These are phyloP conservation scores for Cornus controversa DNA, from an alignment of 148 eudicot genomes.

Conservation along the genomic window DNA sequence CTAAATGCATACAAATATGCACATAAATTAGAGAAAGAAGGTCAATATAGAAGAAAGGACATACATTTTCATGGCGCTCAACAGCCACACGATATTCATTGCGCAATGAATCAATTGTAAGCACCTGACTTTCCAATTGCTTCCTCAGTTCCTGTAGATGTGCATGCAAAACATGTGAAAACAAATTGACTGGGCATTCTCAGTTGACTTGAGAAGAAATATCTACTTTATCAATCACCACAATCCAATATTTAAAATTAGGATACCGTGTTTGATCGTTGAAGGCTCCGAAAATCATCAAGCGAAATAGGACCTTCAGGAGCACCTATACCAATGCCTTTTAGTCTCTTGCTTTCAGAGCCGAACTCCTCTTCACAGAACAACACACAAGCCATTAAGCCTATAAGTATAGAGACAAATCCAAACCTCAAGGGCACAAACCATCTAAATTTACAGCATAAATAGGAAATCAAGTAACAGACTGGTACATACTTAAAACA, in stretches of 20 bases:
- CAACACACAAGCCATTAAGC: background rate
- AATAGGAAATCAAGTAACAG: background rate
- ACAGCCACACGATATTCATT: constrained; percentile 63
- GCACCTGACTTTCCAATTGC: constrained; percentile 76
- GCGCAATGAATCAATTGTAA: constrained; percentile 60
- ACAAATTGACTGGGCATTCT: background rate
- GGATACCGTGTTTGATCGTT: constrained; percentile 84
- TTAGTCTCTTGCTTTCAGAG: constrained; percentile 69
- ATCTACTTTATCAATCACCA: background rate
- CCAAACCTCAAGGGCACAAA: background rate
- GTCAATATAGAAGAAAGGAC: constrained; percentile 19
- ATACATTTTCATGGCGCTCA: constrained; percentile 79
- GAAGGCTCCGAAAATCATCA: constrained; percentile 93
- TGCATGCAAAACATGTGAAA: background rate
- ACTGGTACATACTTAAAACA: background rate
- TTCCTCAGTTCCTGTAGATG: constrained; percentile 78
- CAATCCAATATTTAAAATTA: background rate
- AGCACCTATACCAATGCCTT: constrained; percentile 94
- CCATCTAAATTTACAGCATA: constrained; percentile 1
- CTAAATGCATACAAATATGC: constrained; percentile 10
- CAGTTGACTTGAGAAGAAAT: background rate
- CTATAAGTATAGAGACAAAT: background rate
- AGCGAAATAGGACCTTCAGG: constrained; percentile 94
- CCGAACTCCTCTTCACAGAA: constrained; percentile 57
- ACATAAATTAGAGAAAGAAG: constrained; percentile 2